Percentiles rank a stretch among this genome's conserved stretches.
Evolutionary conservation across 2,329 filamentous ascomycete genomes (phyloP).

Genomic region (Talaromyces albobiverticillius): DNA sequence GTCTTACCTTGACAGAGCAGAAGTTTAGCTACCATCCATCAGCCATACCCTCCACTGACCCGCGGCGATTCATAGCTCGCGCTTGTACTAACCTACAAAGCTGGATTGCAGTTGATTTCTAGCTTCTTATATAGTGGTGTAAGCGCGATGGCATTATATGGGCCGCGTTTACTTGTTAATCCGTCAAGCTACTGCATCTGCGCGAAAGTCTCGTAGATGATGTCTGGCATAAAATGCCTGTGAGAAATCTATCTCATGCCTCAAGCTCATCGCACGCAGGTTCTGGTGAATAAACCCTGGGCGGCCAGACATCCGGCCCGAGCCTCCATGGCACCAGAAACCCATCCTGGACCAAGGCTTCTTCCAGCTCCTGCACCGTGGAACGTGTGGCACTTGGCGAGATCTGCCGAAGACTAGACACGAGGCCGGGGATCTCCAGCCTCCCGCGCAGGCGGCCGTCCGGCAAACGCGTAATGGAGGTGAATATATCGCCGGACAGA

Average conservation of each 20-base stretch:
- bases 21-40: too few relatives aligned
- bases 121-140: too few relatives aligned
- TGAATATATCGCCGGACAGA: background rate
- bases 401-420: background rate
- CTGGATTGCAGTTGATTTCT: too few relatives aligned
- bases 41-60: too few relatives aligned
- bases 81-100: too few relatives aligned
- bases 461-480: background rate
- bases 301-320: background rate
- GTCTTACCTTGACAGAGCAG: too few relatives aligned
- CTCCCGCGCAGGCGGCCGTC: background rate
- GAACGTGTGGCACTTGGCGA: background rate
- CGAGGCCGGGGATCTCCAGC: background rate
- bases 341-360: background rate
- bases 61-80: too few relatives aligned
- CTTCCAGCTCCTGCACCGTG: slow-evolving; percentile 4
- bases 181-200: background rate
- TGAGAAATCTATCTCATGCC: background rate
- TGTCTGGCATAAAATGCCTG: background rate
- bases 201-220: background rate
- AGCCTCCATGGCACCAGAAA: background rate
- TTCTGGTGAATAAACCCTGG: background rate
- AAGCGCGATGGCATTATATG: too few relatives aligned
- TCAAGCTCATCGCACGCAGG: background rate
- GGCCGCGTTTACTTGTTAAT: background rate